Evolutionary conservation across 208 protist species (phyloP).

Genomic region (Strigomonas oncopelti): DNA sequence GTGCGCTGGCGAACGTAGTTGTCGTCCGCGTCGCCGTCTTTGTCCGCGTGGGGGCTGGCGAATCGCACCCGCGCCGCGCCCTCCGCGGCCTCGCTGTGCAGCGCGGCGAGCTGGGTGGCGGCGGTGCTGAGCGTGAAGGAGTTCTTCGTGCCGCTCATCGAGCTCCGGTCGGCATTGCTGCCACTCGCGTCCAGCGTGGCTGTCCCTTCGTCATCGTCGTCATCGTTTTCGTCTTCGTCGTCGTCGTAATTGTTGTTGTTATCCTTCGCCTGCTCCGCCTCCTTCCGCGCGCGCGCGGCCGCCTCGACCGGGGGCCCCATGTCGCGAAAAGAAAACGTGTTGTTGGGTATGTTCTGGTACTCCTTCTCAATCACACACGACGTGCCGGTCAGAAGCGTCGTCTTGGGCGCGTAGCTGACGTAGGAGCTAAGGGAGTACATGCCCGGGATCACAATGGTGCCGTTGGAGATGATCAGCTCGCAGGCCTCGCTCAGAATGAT

Average conservation of each 20-base stretch:
- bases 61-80: not conserved
- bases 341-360: conserved; percentile 36
- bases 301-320: conserved; percentile 10
- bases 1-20: conserved; percentile 22
- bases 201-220: not conserved
- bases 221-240: not conserved
- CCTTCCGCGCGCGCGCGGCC: not conserved
- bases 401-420: conserved; percentile 65
- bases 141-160: no score
- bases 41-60: not conserved
- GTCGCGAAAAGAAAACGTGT: conserved; percentile 19
- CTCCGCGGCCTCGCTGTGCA: conserved; percentile 11
- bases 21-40: not conserved
- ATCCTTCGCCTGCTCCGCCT: not conserved
- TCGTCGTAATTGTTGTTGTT: not conserved
- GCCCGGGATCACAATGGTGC: conserved; percentile 72
- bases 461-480: conserved; percentile 84
- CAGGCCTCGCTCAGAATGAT: conserved; percentile 74
- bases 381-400: conserved; percentile 51
- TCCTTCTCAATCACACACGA: conserved; percentile 65
- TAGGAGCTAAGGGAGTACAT: conserved; percentile 82
- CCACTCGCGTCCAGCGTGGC: not conserved
- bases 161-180: not conserved
- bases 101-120: not conserved
- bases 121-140: not conserved